Base-by-base conservation (phyloP, 208 protist species). In the Herpetomonas tarakana region DNA sequence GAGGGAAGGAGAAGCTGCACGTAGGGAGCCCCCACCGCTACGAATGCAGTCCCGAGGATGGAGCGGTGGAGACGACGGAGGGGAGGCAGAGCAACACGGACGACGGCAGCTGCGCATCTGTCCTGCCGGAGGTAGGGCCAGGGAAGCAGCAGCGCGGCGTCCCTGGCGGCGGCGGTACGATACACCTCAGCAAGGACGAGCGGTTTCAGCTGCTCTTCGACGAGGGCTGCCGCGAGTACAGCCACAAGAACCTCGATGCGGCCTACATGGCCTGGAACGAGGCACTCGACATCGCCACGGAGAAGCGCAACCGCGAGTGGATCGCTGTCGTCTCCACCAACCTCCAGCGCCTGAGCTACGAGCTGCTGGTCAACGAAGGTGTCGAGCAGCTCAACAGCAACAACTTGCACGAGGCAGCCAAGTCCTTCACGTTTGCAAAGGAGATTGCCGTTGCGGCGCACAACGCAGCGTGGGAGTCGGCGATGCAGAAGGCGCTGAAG, bases 231-330 rank as follows among this genome's bases (percentile, higher is more conserved):
- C 62, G 76, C 39, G 75, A 76, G 65, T 97, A 97, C 59, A 55
- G 69, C 35, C 64, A 77, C 41, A 70, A 76, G 6, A 69, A 94
- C 49, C 74, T 94, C 22, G 92, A 97, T 51, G 76, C 71, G 1
- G 86, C 92, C 19, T 97, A 97, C 76, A 78, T 90, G 62, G 76
- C 81, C 24, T 97, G 92, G 89, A 95, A 83, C 54, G 85, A 94
- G 68, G 92, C 88, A 30, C 79, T 97, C 69, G 47, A 55, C 22
- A 77, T 97, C 54, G 92, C 92, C 14, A 75, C 83, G 49, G 41
- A 47, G 4, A 81, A 86, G 56, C 88, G 91, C 38, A 90, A 97
- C 63, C 76, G 92, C 14, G 87, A 97, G 65, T 97, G 89, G 88
- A 91, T 95, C 68, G 78, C 92, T 28, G 86, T 95, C 21, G 64